Conservation (phyloP, 257 asterid species). For the Ilex aquifolium region DNA sequence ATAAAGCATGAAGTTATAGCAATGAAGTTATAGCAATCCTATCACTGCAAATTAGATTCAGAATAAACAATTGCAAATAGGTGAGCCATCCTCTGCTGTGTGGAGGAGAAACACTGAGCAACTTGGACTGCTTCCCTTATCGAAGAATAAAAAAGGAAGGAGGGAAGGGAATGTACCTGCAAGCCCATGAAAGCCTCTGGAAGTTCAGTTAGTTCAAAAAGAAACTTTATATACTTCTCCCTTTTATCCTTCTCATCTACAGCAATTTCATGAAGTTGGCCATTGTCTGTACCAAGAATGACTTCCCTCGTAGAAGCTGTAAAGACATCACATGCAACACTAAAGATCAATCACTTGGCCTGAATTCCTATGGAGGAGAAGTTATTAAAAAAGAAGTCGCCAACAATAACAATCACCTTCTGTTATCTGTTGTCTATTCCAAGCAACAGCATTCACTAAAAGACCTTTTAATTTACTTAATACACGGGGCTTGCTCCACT, state of each 20-base stretch:
- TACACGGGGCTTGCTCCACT: slow-evolving; percentile 90
- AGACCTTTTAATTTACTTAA: slow-evolving; percentile 75
- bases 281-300: slow-evolving; percentile 80
- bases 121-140: neutral
- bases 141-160: slow-evolving; percentile 1
- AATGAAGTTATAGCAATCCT: neutral
- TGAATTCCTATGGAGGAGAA: neutral
- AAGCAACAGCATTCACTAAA: slow-evolving; percentile 75
- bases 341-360: neutral
- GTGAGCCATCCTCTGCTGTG: neutral
- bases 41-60: neutral
- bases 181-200: slow-evolving; percentile 88
- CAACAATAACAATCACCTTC: slow-evolving; percentile 48
- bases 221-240: slow-evolving; percentile 79
- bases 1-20: too few relatives aligned
- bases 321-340: slow-evolving; percentile 16
- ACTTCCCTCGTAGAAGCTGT: slow-evolving; percentile 94
- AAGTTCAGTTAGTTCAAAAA: slow-evolving; percentile 82
- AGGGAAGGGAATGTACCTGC: slow-evolving; percentile 50
- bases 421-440: slow-evolving; percentile 88
- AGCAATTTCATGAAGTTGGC: slow-evolving; percentile 84
- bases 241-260: slow-evolving; percentile 96
- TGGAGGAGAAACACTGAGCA: too few relatives aligned
- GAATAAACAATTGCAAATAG: neutral
- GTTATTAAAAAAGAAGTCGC: neutral